Evolutionary conservation across 1,139 yeast genomes (phyloP).

Genomic region (Suhomyces bolitotheri): DNA sequence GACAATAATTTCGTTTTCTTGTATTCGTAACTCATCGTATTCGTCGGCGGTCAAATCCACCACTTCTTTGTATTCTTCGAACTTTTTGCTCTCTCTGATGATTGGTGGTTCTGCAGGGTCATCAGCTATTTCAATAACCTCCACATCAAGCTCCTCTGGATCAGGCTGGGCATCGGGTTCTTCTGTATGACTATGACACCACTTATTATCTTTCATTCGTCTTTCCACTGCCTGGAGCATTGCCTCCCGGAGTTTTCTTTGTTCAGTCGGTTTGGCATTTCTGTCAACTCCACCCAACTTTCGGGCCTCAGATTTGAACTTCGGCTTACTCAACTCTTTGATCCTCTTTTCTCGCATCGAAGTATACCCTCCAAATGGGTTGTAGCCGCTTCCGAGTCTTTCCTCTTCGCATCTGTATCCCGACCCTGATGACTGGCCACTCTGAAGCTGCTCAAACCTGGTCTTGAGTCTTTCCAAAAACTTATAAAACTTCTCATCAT

Average conservation of each 20-base stretch:
- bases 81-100: slow-evolving; percentile 2
- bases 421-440: slow-evolving; percentile 34
- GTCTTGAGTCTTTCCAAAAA: slow-evolving; percentile 60
- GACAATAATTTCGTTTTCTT: slow-evolving; percentile 21
- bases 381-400: slow-evolving; percentile 44
- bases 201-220: slow-evolving; percentile 55
- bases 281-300: slow-evolving; percentile 28
- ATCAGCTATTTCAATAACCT: slow-evolving; percentile 11
- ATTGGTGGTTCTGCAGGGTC: slow-evolving; percentile 3
- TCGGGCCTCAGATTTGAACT: slow-evolving; percentile 41
- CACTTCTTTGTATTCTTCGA: slow-evolving; percentile 21
- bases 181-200: slow-evolving; percentile 43
- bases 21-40: slow-evolving; percentile 13
- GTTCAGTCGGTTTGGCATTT: slow-evolving; percentile 7
- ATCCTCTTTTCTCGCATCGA: slow-evolving; percentile 41
- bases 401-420: slow-evolving; percentile 54
- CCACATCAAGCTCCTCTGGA: slow-evolving; percentile 20
- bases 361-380: slow-evolving; percentile 20
- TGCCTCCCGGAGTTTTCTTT: slow-evolving; percentile 33
- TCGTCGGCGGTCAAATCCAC: slow-evolving; percentile 28
- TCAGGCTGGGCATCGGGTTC: slow-evolving; percentile 20
- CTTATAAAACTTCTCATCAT: slow-evolving; percentile 68
- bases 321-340: slow-evolving; percentile 37
- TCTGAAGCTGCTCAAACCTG: slow-evolving; percentile 58
- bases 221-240: slow-evolving; percentile 70